Percentiles rank a stretch among this genome's conserved stretches.
These are phyloP conservation scores for Candida dajiaensis DNA, from an alignment of 805 yeast species.

Conservation along the genomic window DNA sequence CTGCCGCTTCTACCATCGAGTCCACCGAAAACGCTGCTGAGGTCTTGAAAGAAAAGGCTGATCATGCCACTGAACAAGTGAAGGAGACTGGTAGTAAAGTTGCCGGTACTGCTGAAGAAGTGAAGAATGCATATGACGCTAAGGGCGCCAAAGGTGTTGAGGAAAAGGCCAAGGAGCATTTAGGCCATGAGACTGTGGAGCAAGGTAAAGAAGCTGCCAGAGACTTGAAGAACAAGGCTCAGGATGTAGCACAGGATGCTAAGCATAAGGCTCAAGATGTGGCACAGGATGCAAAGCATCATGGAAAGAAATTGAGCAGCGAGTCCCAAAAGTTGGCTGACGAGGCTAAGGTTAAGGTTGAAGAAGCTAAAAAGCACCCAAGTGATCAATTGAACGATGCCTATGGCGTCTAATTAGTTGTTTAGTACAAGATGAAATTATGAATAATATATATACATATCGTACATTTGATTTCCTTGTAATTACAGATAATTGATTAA, in stretches of 20 bases:
- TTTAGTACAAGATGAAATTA: neutral
- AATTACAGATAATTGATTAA: no score
- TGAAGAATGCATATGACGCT: neutral
- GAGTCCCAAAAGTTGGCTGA: neutral
- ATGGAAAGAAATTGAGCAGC: neutral
- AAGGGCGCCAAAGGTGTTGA: constrained; percentile 6
- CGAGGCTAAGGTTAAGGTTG: neutral
- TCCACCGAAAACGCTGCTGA: constrained; percentile 13
- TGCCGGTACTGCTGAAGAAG: neutral
- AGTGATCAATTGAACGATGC: neutral
- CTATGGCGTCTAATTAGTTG: neutral
- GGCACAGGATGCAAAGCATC: neutral
- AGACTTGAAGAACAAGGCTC: constrained; percentile 3
- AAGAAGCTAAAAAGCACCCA: neutral
- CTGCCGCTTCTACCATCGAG: constrained; percentile 18
- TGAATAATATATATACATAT: no score
- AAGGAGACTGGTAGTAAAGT: neutral
- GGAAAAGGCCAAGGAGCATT: constrained; percentile 3
- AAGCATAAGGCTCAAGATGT: constrained; percentile 4
- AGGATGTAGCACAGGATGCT: constrained; percentile 2
- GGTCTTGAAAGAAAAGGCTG: constrained; percentile 7
- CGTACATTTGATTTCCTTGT: no score
- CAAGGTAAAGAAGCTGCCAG: constrained; percentile 2
- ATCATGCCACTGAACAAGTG: constrained; percentile 3
- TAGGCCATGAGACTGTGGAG: constrained; percentile 1